A percentile compares a stretch with the other conserved stretches of the same genome.
Conservation (phyloP, 164 flowering plant species). For the Nymphaea thermarum region DNA sequence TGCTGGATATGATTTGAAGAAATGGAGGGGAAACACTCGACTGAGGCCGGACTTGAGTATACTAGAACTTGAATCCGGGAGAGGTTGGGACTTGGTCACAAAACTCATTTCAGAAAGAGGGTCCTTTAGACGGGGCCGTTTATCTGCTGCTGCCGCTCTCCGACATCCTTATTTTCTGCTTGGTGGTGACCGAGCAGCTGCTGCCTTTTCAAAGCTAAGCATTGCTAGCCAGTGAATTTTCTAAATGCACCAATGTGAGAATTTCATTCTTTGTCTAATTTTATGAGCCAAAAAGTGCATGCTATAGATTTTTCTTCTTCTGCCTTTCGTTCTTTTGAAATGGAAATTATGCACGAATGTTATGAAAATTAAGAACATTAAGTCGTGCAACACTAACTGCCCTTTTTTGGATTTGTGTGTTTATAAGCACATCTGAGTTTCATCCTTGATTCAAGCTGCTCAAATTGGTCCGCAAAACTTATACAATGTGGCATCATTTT, state of each 20-base stretch:
- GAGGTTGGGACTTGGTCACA: conserved; percentile 84
- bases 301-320: too few species aligned
- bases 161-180: conserved; percentile 95
- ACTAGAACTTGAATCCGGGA: conserved; percentile 68
- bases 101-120: conserved; percentile 87
- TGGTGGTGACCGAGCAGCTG: conserved; percentile 93
- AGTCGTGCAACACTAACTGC: too few species aligned
- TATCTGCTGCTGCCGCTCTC: conserved; percentile 89
- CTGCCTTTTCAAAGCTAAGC: conserved; percentile 75
- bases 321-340: too few species aligned
- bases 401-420: too few species aligned
- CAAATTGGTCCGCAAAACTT: too few species aligned
- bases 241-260: neutral
- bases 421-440: too few species aligned
- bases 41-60: conserved; percentile 56
- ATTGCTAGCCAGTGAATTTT: conserved; percentile 24
- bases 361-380: too few species aligned
- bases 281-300: neutral
- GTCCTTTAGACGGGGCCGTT: conserved; percentile 61
- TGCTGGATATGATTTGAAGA: conserved; percentile 57
- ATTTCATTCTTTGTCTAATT: neutral
- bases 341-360: too few species aligned
- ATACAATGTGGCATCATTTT: too few species aligned
- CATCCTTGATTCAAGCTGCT: too few species aligned
- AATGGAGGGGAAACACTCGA: conserved; percentile 73